Conservation (phyloP, 345 rosid species). For the Gynandropsis gynandra region DNA sequence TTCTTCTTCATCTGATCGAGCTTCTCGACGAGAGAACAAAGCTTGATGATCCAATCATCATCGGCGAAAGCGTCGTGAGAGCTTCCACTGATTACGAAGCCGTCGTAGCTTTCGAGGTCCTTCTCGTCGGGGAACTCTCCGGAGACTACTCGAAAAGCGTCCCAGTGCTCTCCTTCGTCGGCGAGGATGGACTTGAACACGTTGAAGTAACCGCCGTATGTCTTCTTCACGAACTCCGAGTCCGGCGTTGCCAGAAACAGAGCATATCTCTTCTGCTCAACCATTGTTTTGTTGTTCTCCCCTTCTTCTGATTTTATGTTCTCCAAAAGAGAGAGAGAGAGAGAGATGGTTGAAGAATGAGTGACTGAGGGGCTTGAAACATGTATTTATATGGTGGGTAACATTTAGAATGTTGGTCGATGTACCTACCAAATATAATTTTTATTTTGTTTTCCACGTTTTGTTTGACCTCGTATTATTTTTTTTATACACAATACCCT, state of each 20-base stretch:
- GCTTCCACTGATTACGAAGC: constrained; percentile 62
- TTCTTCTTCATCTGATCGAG: constrained; percentile 59
- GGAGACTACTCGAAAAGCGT: constrained; percentile 47
- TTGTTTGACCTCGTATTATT: too few relatives aligned
- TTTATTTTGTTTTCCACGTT: too few relatives aligned
- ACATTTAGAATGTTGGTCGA: too few relatives aligned
- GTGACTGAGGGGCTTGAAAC: too few relatives aligned
- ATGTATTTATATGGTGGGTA: too few relatives aligned
- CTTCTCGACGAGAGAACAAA: constrained; percentile 43
- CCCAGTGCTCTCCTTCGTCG: constrained; percentile 62
- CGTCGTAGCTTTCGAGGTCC: constrained; percentile 45
- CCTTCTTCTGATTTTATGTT: too few relatives aligned
- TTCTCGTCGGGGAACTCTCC: constrained; percentile 58
- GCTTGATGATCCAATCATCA: constrained; percentile 55
- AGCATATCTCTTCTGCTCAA: constrained; percentile 30
- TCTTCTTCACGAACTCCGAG: constrained; percentile 49
- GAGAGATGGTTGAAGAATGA: too few relatives aligned
- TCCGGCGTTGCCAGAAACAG: constrained; percentile 51
- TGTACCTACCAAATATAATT: too few relatives aligned
- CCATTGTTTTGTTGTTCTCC: too few relatives aligned
- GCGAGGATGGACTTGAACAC: constrained; percentile 50
- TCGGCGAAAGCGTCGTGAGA: constrained; percentile 58
- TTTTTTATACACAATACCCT: too few relatives aligned
- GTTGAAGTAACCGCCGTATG: constrained; percentile 56
- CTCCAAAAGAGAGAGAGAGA: too few relatives aligned